Percentiles rank a stretch among this genome's conserved stretches.
These are phyloP conservation scores for Aspergillus brunneoviolaceus DNA, from an alignment of 2,329 filamentous ascomycete species.

Conservation along the genomic window DNA sequence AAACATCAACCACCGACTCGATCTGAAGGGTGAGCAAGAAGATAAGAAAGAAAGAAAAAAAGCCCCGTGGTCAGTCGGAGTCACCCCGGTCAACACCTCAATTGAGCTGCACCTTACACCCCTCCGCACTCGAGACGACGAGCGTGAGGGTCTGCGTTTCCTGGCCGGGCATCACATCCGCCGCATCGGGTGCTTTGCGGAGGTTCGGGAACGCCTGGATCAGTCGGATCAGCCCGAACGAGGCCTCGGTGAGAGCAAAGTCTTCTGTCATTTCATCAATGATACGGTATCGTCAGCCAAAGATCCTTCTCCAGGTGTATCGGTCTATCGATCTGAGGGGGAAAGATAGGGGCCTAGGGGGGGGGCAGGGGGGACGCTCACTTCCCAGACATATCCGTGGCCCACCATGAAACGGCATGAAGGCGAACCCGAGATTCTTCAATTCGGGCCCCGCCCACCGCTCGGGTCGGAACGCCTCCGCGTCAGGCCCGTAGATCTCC, in stretches of 20 bases:
- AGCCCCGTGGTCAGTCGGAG: too few species aligned
- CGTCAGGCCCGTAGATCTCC: slow-evolving; percentile 29
- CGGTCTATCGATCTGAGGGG: too few species aligned
- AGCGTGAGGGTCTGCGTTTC: background rate
- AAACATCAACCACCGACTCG: too few species aligned
- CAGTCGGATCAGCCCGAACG: background rate
- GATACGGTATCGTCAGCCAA: too few species aligned
- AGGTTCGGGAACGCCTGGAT: background rate
- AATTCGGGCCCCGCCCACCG: slow-evolving; percentile 26
- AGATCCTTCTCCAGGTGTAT: too few species aligned
- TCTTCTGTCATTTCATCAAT: background rate
- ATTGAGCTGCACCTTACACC: too few species aligned
- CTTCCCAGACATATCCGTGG: slow-evolving; percentile 42
- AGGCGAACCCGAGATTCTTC: slow-evolving; percentile 38
- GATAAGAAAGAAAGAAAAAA: too few species aligned
- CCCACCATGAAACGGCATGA: slow-evolving; percentile 45
- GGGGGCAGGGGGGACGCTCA: background rate
- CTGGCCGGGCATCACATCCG: background rate
- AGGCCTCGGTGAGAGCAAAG: background rate
- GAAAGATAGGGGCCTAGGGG: too few species aligned
- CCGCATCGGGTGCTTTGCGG: background rate
- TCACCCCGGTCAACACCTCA: too few species aligned
- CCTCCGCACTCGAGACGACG: background rate
- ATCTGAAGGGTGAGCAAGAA: too few species aligned
- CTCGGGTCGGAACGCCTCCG: slow-evolving; percentile 31